phyloP scores from a whole-genome alignment of 2,329 filamentous ascomycete genomes.

The Leptographium wingfieldii region DNA sequence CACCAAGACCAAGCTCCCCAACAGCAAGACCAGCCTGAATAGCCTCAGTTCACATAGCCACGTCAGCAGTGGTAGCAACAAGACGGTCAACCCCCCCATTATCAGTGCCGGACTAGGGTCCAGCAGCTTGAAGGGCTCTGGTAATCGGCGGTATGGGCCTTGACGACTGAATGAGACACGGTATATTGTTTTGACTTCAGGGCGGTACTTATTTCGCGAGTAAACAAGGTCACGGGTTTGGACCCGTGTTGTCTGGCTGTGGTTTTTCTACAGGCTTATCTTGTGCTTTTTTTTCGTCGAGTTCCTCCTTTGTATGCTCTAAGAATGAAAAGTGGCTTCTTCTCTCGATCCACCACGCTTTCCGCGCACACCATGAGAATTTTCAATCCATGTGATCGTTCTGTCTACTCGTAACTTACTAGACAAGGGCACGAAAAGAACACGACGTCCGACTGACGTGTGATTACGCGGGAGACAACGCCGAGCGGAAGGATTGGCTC shows the following conservation, averaged over 20 bases:
- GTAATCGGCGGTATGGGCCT: background rate
- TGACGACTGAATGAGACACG: background rate
- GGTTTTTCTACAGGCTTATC: too few relatives aligned
- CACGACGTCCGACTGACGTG: background rate
- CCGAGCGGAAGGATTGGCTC: background rate
- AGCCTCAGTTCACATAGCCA: background rate
- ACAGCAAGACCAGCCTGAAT: constrained; percentile 3
- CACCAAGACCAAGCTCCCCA: background rate
- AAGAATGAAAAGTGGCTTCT: too few relatives aligned
- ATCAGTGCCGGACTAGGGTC: background rate
- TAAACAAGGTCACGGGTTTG: too few relatives aligned
- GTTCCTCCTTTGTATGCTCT: too few relatives aligned
- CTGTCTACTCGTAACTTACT: too few relatives aligned
- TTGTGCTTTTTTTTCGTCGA: too few relatives aligned
- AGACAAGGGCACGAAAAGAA: background rate
- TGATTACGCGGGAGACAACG: background rate
- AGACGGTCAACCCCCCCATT: background rate
- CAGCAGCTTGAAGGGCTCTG: background rate
- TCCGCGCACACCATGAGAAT: too few relatives aligned
- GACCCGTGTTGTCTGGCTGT: too few relatives aligned
- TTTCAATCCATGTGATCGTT: too few relatives aligned
- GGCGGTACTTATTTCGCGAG: too few relatives aligned
- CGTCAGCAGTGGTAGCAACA: background rate
- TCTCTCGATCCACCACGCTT: too few relatives aligned
- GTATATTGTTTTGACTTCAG: background rate